Conservation (phyloP, 164 flowering plant species). For the Aristolochia californica region DNA sequence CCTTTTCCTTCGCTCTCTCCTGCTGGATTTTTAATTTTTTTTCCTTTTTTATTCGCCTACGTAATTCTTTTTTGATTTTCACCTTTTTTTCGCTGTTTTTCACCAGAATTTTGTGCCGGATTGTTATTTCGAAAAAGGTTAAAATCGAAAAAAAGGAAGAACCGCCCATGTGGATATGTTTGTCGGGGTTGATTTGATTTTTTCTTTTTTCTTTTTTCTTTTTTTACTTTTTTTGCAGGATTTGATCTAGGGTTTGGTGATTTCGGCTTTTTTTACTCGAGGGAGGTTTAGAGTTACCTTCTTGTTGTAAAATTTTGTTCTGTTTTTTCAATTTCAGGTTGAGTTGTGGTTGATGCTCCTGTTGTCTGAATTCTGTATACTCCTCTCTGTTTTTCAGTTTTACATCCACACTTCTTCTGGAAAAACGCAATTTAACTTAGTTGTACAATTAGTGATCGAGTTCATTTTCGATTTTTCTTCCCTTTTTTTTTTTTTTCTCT, state of each 20-base stretch:
- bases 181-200: not conserved
- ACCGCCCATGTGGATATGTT: not conserved
- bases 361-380: too few species aligned
- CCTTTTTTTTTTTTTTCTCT: too few species aligned
- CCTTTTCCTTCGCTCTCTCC: not conserved
- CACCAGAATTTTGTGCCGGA: constrained; percentile 1
- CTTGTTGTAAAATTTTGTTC: not conserved
- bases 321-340: too few species aligned
- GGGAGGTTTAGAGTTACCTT: not conserved
- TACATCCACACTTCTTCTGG: too few species aligned
- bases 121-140: constrained; percentile 6
- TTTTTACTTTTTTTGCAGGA: not conserved
- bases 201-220: too few species aligned
- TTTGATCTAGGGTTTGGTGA: not conserved
- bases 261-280: not conserved
- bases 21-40: constrained; percentile 4
- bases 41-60: constrained; percentile 12
- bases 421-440: too few species aligned
- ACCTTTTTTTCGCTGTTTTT: constrained; percentile 4
- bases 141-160: constrained; percentile 11
- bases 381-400: too few species aligned
- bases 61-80: constrained; percentile 3
- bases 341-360: too few species aligned
- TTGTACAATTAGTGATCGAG: too few species aligned
- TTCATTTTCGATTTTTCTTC: too few species aligned